Base-by-base conservation (phyloP, 2,329 filamentous ascomycete genomes). In the Stemphylium lycopersici region DNA sequence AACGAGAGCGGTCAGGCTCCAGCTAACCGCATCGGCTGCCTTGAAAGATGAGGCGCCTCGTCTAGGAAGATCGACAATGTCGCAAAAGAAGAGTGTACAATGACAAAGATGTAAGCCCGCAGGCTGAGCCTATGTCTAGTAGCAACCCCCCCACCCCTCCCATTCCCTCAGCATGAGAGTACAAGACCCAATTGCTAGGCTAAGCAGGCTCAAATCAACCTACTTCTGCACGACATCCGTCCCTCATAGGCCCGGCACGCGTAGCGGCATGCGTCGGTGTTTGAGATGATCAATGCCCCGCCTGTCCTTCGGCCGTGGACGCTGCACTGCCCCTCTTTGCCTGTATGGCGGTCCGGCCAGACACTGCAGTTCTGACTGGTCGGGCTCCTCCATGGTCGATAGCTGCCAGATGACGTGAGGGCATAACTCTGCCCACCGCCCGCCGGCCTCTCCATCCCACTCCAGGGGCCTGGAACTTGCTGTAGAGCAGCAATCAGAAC, bases 401-500 rank as follows among this genome's bases (percentile, higher is more conserved):
- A 52, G 58, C 61, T 65, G 63, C 63, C 56, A 55, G 49, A 65
- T 67, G 65, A 66, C 63, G 65, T 66, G 59, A 64, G 58, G 57
- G 52, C 39, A 55, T 52, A 38, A 39, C 54, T n/a, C 46, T 52
- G 54, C 41, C 55, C 54, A 53, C 45, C 34, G 32, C 56, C 43
- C 53, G 48, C 50, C 61, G 54, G 58, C 59, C 55, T 49, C 52
- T 55, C 48, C 40, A 48, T 53, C 47, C 56, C 55, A 52, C 43
- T 58, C 49, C 47, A 53, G 39, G 49, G 56, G 52, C 45, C 60
- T 53, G 57, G 49, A 59, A 52, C 38, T 85, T 64, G 87, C 83
- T 68, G 91, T 84, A 88, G 79, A 63, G 95, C 79, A 60, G 85
- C 88, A 69, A 87, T 87, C 87, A 90, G 90, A 55, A 83, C 86